Base-by-base conservation (phyloP, 352 stramenopile genomes). In the Chrysophaeum taylorii region DNA sequence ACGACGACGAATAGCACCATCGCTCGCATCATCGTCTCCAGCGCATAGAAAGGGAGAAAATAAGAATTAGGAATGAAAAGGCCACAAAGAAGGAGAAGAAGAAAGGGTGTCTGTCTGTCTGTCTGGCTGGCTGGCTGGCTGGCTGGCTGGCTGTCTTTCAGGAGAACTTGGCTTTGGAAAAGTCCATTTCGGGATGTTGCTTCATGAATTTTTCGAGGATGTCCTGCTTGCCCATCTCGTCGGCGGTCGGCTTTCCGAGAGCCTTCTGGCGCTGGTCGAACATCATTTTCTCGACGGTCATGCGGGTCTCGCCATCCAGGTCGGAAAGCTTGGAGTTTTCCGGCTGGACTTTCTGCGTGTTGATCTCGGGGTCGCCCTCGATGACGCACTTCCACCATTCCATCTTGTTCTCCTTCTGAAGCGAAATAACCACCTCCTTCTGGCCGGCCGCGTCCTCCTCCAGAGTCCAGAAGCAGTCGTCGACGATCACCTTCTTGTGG, bases 271-370 rank as follows among this genome's bases (percentile, higher is more conserved):
- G 70, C 57, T 87, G 81, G 80, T 92, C 86, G 73, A 85, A 90
- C 96, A 99, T 99, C 96, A 99, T 99, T 75, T 99, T 99, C 82
- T 99, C 96, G 23, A 99, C 96, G 1, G 96, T 99, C 76, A 98
- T 89, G 42, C 95, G 84, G 27, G 94, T 99, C 66, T 99, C 96
- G 4, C 92, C 89, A 79, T 99, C 95, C 70, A 99, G 79, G 79
- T 99, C 96, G 23, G 73, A 84, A 27, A 99, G 84, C 76, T 98
- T 97, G 15, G 90, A 98, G 82, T 97, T 98, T 84, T 99, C 96
- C 0, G 96, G 96, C 73, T 98, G 91, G 57, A 98, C 92, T 76
- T 97, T 98, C 71, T 92, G 90, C 38, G 96, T 97, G 82, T 99
- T 88, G 79, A 99, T 99, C 78, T 96, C 92, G 0, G 82, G 78